Conservation (phyloP, 2,329 filamentous ascomycete genomes). For the Rosellinia necatrix region DNA sequence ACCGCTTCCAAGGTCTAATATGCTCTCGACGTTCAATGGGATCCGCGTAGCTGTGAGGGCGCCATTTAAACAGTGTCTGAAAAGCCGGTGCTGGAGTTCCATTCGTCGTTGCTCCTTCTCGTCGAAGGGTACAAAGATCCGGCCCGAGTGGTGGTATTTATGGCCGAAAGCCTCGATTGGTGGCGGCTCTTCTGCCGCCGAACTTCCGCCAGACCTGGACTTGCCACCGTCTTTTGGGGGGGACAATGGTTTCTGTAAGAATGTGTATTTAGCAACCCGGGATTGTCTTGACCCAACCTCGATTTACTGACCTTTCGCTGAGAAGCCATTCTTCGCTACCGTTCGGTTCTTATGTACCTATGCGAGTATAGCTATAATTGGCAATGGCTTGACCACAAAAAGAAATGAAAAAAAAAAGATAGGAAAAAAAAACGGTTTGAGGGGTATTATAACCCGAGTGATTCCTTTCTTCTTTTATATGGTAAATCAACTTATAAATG, state of each 20-base stretch:
- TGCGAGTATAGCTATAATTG: conserved; percentile 2
- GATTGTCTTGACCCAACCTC: not conserved
- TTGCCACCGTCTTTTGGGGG: conserved; percentile 18
- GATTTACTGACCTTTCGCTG: conserved; percentile 21
- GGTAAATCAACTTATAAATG: not conserved
- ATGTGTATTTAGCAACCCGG: conserved; percentile 6
- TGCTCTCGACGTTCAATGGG: conserved; percentile 35
- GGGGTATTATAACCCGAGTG: too few species aligned
- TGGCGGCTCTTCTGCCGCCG: conserved; percentile 21
- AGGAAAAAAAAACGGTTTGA: too few species aligned
- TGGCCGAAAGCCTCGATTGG: conserved; percentile 39
- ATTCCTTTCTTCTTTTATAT: not conserved
- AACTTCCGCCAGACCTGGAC: conserved; percentile 19
- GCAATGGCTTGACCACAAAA: conserved; percentile 1
- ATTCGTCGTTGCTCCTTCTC: conserved; percentile 36
- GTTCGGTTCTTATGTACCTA: conserved; percentile 3
- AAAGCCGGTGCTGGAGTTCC: conserved; percentile 35
- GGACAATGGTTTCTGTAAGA: conserved; percentile 22
- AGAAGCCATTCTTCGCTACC: conserved; percentile 17
- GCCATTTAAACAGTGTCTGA: conserved; percentile 38
- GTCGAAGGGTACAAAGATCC: conserved; percentile 40
- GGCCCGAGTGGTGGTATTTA: conserved; percentile 37
- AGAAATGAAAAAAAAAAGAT: too few species aligned
- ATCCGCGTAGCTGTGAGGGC: conserved; percentile 38
- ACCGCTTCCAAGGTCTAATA: conserved; percentile 50